Percentiles rank a stretch among this genome's conserved stretches.
These are phyloP conservation scores for Colletotrichum simmondsii DNA, from an alignment of 2,329 filamentous ascomycete species.

Conservation along the genomic window DNA sequence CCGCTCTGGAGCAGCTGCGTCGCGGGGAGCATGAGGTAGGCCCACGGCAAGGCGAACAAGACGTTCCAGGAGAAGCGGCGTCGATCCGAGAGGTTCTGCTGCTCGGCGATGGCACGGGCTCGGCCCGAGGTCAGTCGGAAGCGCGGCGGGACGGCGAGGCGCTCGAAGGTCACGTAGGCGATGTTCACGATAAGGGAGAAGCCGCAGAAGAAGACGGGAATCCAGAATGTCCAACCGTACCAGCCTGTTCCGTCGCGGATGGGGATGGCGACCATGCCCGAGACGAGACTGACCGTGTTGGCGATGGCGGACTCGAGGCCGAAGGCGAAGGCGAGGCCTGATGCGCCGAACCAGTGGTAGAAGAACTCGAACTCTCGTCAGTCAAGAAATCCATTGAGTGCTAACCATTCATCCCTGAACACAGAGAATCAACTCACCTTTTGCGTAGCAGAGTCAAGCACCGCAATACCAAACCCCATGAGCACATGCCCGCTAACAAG, in stretches of 20 bases:
- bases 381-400: background rate
- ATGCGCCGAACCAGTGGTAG: slow-evolving; percentile 40
- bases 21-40: slow-evolving; percentile 38
- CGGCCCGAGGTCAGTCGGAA: slow-evolving; percentile 34
- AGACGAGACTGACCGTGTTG: slow-evolving; percentile 37
- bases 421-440: slow-evolving; percentile 19
- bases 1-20: slow-evolving; percentile 39
- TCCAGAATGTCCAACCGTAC: slow-evolving; percentile 41
- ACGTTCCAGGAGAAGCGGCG: slow-evolving; percentile 36
- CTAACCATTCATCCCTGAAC: background rate
- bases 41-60: slow-evolving; percentile 36
- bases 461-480: slow-evolving; percentile 39
- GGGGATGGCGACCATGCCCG: slow-evolving; percentile 39
- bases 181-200: slow-evolving; percentile 36
- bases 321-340: slow-evolving; percentile 38
- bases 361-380: slow-evolving; percentile 34
- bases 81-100: slow-evolving; percentile 16
- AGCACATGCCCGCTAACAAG: slow-evolving; percentile 37
- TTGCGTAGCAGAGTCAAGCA: slow-evolving; percentile 38
- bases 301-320: slow-evolving; percentile 39
- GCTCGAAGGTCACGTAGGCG: slow-evolving; percentile 38
- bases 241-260: slow-evolving; percentile 38
- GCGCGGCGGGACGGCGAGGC: slow-evolving; percentile 23
- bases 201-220: slow-evolving; percentile 38
- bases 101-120: slow-evolving; percentile 25